Evolutionary conservation across 208 protist species (phyloP).

Genomic region (Trypanosoma caninum): DNA sequence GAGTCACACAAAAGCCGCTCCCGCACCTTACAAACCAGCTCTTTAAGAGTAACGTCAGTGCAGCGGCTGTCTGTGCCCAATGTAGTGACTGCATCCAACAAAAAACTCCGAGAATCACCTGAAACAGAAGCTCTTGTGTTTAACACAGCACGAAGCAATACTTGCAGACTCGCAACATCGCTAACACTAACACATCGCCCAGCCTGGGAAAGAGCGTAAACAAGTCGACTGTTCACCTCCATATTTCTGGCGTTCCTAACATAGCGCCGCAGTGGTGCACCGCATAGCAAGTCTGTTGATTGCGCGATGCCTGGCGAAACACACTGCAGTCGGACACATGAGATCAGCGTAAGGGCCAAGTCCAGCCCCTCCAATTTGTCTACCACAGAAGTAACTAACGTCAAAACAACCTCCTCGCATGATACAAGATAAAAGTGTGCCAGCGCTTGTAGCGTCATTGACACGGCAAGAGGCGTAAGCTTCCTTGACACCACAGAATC

Average conservation of each 20-base stretch:
- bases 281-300: constrained; percentile 14
- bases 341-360: constrained; percentile 17
- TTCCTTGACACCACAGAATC: constrained; percentile 8
- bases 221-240: constrained; percentile 16
- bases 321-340: constrained; percentile 17
- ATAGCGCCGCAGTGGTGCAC: constrained; percentile 17
- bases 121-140: background rate
- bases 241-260: constrained; percentile 6
- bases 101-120: constrained; percentile 15
- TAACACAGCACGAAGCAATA: constrained; percentile 5
- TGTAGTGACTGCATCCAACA: constrained; percentile 17
- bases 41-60: constrained; percentile 13
- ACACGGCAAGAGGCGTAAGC: constrained; percentile 4
- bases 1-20: constrained; percentile 5
- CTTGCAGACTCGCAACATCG: constrained; percentile 4
- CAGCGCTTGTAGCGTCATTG: constrained; percentile 16
- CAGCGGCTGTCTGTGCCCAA: constrained; percentile 9
- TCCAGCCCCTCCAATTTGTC: constrained; percentile 11
- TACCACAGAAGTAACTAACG: constrained; percentile 12
- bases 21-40: constrained; percentile 6
- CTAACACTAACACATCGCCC: constrained; percentile 8
- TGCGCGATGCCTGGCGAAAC: constrained; percentile 1
- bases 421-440: constrained; percentile 22
- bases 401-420: constrained; percentile 17
- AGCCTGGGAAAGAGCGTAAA: constrained; percentile 18